phyloP scores from a whole-genome alignment of 2,329 filamentous ascomycete genomes.

The Rhexocercosporidium sp. region DNA sequence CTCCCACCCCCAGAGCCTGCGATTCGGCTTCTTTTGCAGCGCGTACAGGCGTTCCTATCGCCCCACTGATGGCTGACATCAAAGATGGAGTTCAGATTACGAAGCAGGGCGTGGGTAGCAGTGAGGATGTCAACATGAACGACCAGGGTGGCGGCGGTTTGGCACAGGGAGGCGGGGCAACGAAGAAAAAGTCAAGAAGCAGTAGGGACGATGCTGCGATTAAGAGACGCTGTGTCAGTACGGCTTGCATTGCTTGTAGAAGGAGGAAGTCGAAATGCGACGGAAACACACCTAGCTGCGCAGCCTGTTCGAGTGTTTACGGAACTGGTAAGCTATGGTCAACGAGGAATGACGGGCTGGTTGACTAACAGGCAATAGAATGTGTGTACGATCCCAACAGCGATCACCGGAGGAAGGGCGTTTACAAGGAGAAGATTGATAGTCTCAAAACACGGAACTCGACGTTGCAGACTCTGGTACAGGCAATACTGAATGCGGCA shows the following conservation, averaged over 20 bases:
- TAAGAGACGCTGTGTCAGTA: conserved; percentile 81
- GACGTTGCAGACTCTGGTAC: conserved; percentile 89
- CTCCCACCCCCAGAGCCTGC: conserved; percentile 3
- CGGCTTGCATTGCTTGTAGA: conserved; percentile 82
- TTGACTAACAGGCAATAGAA: conserved; percentile 47
- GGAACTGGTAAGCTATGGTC: conserved; percentile 55
- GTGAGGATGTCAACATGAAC: conserved; percentile 19
- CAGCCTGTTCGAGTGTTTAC: conserved; percentile 95
- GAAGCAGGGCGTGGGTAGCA: conserved; percentile 20
- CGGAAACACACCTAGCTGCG: conserved; percentile 87
- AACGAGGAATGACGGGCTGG: not conserved
- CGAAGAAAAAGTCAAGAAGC: conserved; percentile 41
- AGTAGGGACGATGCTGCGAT: conserved; percentile 39
- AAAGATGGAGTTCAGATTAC: conserved; percentile 28
- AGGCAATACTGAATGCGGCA: conserved; percentile 88
- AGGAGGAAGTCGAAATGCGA: conserved; percentile 89
- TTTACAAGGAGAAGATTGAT: conserved; percentile 93
- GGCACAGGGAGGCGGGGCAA: conserved; percentile 17
- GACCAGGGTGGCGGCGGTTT: not conserved
- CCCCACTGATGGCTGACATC: conserved; percentile 31
- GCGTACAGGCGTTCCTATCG: not conserved
- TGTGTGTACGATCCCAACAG: conserved; percentile 97
- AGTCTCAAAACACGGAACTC: conserved; percentile 84
- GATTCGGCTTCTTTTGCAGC: not conserved
- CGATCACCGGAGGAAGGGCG: conserved; percentile 93